A percentile compares a stretch with the other conserved stretches of the same genome.
Evolutionary conservation across 2,329 filamentous ascomycete genomes (phyloP).

Genomic region (Penicillium sp.): DNA sequence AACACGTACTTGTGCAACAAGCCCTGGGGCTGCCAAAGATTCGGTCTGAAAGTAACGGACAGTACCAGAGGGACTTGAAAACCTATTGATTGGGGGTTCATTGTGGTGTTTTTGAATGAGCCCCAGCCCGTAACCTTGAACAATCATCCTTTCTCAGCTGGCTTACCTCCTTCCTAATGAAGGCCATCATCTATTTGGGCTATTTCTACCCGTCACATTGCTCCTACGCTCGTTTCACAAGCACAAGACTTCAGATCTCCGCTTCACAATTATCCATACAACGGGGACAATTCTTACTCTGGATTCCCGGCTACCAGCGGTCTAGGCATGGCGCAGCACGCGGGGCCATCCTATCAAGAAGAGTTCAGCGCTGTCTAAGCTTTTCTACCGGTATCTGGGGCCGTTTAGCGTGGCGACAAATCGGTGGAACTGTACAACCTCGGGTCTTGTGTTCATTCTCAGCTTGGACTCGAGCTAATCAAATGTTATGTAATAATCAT

Average conservation of each 20-base stretch:
- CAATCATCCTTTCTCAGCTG: background rate
- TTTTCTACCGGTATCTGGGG: background rate
- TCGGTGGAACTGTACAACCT: slow-evolving; percentile 5
- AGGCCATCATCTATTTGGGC: background rate
- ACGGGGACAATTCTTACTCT: background rate
- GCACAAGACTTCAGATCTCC: background rate
- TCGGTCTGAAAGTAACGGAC: slow-evolving; percentile 12
- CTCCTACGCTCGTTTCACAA: slow-evolving; percentile 1
- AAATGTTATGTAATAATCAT: background rate
- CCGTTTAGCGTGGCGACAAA: slow-evolving; percentile 6
- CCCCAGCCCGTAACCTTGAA: background rate
- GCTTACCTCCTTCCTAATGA: background rate
- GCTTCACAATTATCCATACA: slow-evolving; percentile 2
- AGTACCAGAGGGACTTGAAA: background rate
- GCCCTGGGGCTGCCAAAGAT: slow-evolving; percentile 4
- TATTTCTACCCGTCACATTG: background rate
- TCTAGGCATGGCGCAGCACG: slow-evolving; percentile 11
- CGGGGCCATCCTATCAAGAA: background rate
- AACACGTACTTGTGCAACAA: slow-evolving; percentile 25
- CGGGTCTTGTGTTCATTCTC: background rate
- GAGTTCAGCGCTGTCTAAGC: background rate
- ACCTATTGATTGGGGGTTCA: background rate
- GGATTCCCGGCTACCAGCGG: slow-evolving; percentile 12
- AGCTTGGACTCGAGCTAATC: background rate
- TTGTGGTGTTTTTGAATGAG: slow-evolving; percentile 9